These are phyloP conservation scores for Rickenella mellea DNA, from an alignment of 768 basidiomycete species.

Conservation along the genomic window DNA sequence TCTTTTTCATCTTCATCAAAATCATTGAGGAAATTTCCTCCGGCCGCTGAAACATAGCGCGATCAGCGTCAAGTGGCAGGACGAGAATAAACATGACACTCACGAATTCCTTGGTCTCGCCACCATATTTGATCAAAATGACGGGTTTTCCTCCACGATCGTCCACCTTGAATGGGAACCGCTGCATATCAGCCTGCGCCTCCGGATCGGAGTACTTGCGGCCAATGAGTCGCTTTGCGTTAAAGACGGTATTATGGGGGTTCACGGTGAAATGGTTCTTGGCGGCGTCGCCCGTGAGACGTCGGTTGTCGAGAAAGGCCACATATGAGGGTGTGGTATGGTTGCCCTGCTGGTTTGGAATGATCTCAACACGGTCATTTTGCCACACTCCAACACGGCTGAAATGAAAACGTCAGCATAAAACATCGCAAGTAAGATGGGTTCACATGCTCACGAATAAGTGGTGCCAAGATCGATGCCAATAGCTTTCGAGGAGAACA, in stretches of 20 bases:
- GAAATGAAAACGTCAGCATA: conserved; percentile 14
- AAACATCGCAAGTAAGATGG: background rate
- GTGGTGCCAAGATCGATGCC: conserved; percentile 97
- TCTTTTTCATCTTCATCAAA: conserved; percentile 98
- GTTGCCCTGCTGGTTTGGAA: conserved; percentile 98
- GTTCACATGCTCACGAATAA: conserved; percentile 67
- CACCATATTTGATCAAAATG: conserved; percentile 93
- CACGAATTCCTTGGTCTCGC: conserved; percentile 91
- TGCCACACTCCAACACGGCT: conserved; percentile 99
- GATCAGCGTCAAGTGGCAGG: too few relatives aligned
- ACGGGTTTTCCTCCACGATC: conserved; percentile 95
- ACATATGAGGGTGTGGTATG: conserved; percentile 99
- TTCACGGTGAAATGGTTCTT: conserved; percentile 99
- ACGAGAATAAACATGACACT: too few relatives aligned
- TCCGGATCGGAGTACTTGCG: too few relatives aligned
- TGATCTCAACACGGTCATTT: conserved; percentile 99
- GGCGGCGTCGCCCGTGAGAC: conserved; percentile 96
- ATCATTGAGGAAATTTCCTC: conserved; percentile 99
- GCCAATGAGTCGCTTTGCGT: conserved; percentile 98
- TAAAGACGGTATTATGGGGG: conserved; percentile 97
- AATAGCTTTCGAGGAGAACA: too few relatives aligned
- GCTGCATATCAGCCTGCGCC: conserved; percentile 70
- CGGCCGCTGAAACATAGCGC: too few relatives aligned
- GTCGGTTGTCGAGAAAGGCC: conserved; percentile 93
- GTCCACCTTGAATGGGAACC: conserved; percentile 97